Conservation (phyloP, 192 early-diverging fungal species). For the Coemansia guatemalensis region DNA sequence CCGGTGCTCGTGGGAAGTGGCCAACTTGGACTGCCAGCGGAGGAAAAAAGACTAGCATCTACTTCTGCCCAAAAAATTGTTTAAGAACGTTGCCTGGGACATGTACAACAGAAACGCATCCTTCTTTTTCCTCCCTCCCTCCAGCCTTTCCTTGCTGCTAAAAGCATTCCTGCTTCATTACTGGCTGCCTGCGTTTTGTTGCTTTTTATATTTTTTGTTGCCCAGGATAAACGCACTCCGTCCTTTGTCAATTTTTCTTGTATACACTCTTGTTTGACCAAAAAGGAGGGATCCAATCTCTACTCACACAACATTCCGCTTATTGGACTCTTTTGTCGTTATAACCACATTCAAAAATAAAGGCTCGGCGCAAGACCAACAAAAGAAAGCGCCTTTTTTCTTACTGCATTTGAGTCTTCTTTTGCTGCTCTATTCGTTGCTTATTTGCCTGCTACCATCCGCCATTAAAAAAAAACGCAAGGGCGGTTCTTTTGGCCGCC, state of each 20-base stretch:
- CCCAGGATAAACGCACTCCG: neutral
- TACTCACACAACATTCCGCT: neutral
- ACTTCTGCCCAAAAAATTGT: neutral
- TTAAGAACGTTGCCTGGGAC: neutral
- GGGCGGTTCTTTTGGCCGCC: neutral
- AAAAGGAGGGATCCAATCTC: neutral
- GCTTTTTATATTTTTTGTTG: neutral
- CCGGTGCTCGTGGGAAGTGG: neutral
- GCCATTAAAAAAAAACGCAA: constrained; percentile 10
- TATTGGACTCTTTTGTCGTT: neutral
- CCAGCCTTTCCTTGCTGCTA: neutral
- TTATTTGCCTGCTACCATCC: neutral
- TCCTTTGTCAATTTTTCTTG: neutral
- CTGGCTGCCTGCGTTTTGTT: neutral
- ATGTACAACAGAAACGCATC: neutral
- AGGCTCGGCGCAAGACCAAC: neutral
- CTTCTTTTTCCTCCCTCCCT: neutral
- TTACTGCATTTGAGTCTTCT: constrained; percentile 9
- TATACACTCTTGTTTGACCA: neutral
- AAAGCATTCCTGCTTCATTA: neutral
- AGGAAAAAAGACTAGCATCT: neutral
- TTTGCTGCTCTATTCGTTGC: neutral
- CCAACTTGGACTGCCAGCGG: neutral
- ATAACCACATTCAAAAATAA: neutral
- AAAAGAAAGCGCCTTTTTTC: neutral